Conservation (phyloP, 352 stramenopile species). For the Pythium dissotocum region DNA sequence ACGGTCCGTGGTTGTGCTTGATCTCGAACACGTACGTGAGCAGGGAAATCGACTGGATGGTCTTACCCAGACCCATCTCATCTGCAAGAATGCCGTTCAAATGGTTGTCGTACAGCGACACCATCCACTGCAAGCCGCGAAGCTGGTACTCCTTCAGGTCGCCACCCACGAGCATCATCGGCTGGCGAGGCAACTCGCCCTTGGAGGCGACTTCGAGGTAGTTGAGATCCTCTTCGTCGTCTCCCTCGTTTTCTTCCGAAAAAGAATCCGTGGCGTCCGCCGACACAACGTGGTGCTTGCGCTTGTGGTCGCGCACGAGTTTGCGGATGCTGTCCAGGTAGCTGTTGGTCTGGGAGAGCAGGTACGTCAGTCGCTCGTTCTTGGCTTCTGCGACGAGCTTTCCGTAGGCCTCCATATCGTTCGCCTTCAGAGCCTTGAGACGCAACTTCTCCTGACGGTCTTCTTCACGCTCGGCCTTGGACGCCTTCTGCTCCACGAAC, state of each 20-base stretch:
- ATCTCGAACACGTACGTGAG: slow-evolving; percentile 84
- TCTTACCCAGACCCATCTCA: slow-evolving; percentile 94
- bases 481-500: slow-evolving; percentile 74
- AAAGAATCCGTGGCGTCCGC: slow-evolving; percentile 18
- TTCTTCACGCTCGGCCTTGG: slow-evolving; percentile 83
- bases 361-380: slow-evolving; percentile 96
- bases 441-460: slow-evolving; percentile 87
- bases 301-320: slow-evolving; percentile 89
- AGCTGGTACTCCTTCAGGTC: slow-evolving; percentile 98
- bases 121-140: slow-evolving; percentile 99
- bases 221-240: slow-evolving; percentile 79
- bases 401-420: slow-evolving; percentile 98
- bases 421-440: slow-evolving; percentile 90
- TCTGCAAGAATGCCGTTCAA: slow-evolving; percentile 98
- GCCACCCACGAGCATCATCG: slow-evolving; percentile 95
- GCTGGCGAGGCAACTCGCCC: slow-evolving; percentile 89
- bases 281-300: slow-evolving; percentile 58
- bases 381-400: slow-evolving; percentile 97
- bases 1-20: slow-evolving; percentile 92
- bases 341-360: slow-evolving; percentile 96
- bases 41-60: slow-evolving; percentile 86
- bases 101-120: slow-evolving; percentile 97
- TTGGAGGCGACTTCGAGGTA: slow-evolving; percentile 85
- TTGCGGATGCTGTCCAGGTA: slow-evolving; percentile 96
- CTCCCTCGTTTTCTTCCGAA: slow-evolving; percentile 26